Base-by-base conservation (phyloP, 2,329 filamentous ascomycete genomes). In the Pseudocercospora macadamiae region DNA sequence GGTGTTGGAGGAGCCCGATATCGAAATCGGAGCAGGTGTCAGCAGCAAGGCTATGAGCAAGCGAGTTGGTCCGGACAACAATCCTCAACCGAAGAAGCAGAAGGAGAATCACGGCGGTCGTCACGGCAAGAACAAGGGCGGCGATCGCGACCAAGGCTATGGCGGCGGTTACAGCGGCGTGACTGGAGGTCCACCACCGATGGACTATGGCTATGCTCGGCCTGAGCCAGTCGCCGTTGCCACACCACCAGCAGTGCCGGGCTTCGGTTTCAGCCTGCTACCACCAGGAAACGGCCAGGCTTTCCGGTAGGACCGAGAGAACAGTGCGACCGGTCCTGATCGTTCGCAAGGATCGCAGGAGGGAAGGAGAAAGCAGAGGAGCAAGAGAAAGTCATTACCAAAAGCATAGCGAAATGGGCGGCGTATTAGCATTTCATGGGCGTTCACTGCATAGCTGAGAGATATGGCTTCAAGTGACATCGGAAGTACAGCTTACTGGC, bases 21-120 rank as follows among this genome's bases (percentile, higher is more conserved):
- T 99, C 68, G 95, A 99, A 76, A 99, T 99, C 58, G 95, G 95
- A 54, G 93, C 93, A 16, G 95, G 95, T 56, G 96, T 99, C 12
- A 97, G 93, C 16, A 97, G 92, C 42, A 99, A 99, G 80, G 74
- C 73, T 9, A 75, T 74, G 73, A 73, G 70, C 60, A 72, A 72
- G 61, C 71, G 71, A 32, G 69, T 75, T 30, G 63, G 66, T 4
- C 73, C 73, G 21, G 67, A 71, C 66, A 60, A 74, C 69, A 66
- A 65, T 2, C 61, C 63, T 14, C 57, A 62, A 30, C 54, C 57
- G 54, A 67, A 65, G 67, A 69, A 64, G 48, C 52, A 66, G 30
- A 53, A 61, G 14, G 62, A 63, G 39, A 62, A 47, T 47, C 42
- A 59, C 23, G 68, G 71, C 44, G 67, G 67, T 37, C 69, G 70